These are phyloP conservation scores for Podila verticillata DNA, from an alignment of 192 early-diverging fungal species.

Conservation along the genomic window DNA sequence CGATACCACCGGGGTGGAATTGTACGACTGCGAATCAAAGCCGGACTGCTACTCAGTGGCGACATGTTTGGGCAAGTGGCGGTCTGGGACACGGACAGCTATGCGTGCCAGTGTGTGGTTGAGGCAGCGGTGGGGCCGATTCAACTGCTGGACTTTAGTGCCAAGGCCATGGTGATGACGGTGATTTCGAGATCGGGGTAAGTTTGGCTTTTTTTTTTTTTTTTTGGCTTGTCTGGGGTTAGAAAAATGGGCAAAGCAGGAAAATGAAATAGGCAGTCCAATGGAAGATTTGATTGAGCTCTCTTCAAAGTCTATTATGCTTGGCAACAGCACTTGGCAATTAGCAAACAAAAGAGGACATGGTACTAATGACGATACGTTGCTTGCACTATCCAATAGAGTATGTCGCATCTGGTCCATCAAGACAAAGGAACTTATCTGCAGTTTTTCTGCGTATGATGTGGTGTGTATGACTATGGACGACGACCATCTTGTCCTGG, in stretches of 20 bases:
- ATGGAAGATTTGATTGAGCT: neutral
- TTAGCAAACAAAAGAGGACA: no score
- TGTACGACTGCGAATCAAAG: constrained; percentile 32
- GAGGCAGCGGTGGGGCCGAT: constrained; percentile 35
- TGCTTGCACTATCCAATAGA: constrained; percentile 1
- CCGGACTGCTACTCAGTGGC: constrained; percentile 19
- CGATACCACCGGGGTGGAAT: constrained; percentile 19
- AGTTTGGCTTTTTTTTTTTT: constrained; percentile 11
- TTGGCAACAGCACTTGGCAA: no score
- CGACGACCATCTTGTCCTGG: constrained; percentile 33
- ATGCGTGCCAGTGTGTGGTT: constrained; percentile 7
- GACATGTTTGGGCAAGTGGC: constrained; percentile 45
- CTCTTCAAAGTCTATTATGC: neutral
- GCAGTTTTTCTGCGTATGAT: constrained; percentile 10
- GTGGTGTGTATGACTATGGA: constrained; percentile 46
- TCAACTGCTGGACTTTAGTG: constrained; percentile 43
- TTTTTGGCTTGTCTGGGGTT: neutral
- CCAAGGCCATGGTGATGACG: constrained; percentile 29
- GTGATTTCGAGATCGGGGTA: constrained; percentile 45
- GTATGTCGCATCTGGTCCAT: constrained; percentile 42
- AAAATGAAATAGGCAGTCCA: neutral
- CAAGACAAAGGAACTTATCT: constrained; percentile 10
- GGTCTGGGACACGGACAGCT: constrained; percentile 32
- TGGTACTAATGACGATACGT: no score
- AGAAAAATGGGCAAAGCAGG: neutral